Evolutionary conservation across 768 basidiomycete species (phyloP).

Genomic region (Crucibulum laeve): DNA sequence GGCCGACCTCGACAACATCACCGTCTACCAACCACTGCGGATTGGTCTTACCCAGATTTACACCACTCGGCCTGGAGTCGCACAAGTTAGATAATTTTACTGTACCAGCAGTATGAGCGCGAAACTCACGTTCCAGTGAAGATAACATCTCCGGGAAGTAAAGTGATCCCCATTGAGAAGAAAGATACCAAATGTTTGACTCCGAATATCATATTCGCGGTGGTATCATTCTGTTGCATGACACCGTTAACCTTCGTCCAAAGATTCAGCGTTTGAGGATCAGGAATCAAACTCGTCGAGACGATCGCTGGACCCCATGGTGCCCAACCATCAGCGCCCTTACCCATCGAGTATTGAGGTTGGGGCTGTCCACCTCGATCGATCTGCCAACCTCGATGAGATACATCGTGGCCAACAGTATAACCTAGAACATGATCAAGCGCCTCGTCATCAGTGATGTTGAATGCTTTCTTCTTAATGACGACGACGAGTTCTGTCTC

Average conservation of each 20-base stretch:
- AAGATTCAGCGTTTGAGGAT: conserved; percentile 34
- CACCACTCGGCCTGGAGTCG: conserved; percentile 25
- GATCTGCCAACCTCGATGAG: conserved; percentile 41
- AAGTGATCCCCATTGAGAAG: conserved; percentile 40
- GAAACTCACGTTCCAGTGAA: conserved; percentile 36
- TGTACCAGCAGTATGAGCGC: background rate
- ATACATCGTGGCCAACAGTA: conserved; percentile 35
- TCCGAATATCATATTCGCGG: conserved; percentile 37
- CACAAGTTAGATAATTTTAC: background rate
- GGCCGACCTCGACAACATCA: conserved; percentile 33
- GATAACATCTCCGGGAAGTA: conserved; percentile 37
- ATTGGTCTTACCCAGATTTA: conserved; percentile 26
- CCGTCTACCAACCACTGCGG: conserved; percentile 31
- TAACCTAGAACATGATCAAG: conserved; percentile 38
- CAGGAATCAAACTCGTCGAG: conserved; percentile 28
- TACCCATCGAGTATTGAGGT: conserved; percentile 39
- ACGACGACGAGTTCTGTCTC: conserved; percentile 37
- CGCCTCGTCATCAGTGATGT: conserved; percentile 36
- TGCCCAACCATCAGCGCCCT: conserved; percentile 38
- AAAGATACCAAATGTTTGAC: conserved; percentile 35
- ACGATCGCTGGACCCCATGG: conserved; percentile 37
- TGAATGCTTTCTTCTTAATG: conserved; percentile 37
- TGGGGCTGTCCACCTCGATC: conserved; percentile 35
- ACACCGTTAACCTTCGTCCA: conserved; percentile 39
- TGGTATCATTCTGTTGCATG: conserved; percentile 32